Conservation (phyloP, 352 stramenopile genomes). For the Pythium phragmiticola region DNA sequence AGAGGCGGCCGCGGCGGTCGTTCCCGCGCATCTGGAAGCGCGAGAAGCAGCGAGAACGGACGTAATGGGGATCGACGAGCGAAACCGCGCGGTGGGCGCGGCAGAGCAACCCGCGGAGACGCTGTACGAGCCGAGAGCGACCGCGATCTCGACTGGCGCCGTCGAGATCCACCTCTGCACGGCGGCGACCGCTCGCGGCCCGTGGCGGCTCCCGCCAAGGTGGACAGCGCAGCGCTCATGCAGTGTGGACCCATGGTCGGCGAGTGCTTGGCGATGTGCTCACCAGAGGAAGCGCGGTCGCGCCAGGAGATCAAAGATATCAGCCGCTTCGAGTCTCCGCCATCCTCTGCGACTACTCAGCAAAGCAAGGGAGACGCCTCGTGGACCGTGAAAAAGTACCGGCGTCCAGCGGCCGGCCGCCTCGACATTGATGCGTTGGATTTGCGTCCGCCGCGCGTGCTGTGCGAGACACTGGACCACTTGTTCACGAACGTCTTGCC, state of each 20-base stretch:
- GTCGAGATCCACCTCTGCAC: background rate
- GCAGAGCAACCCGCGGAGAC: background rate
- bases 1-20: background rate
- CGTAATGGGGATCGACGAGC: background rate
- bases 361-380: too few species aligned
- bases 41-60: background rate
- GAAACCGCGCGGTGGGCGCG: background rate
- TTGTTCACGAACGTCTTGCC: constrained; percentile 20
- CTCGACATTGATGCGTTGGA: constrained; percentile 18
- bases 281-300: constrained; percentile 11
- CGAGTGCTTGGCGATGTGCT: constrained; percentile 24
- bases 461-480: constrained; percentile 16
- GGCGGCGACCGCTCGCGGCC: background rate
- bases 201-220: background rate
- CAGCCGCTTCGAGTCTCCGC: constrained; percentile 28
- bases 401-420: constrained; percentile 26
- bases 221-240: background rate
- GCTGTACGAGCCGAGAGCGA: background rate
- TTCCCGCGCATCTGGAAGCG: background rate
- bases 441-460: constrained; percentile 16
- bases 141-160: constrained; percentile 3
- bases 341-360: background rate
- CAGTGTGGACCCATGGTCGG: constrained; percentile 3
- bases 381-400: constrained; percentile 33
- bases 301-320: constrained; percentile 23